phyloP scores from a whole-genome alignment of 495 filamentous ascomycete genomes.

The Chlorociboria aeruginascens region DNA sequence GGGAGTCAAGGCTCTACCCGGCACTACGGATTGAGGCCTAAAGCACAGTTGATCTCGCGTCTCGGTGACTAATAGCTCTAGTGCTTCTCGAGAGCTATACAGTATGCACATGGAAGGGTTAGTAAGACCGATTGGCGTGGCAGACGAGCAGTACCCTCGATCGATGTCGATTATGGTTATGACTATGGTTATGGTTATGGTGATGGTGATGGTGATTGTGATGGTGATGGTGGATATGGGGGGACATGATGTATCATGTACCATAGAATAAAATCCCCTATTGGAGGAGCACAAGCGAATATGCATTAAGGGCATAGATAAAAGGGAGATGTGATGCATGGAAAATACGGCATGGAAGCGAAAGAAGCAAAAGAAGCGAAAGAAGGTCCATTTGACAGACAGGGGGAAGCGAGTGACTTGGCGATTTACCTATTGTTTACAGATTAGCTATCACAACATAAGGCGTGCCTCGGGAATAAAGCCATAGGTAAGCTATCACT shows the following conservation, averaged over 20 bases:
- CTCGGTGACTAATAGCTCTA: background rate
- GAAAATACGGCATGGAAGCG: background rate
- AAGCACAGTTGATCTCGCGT: too few relatives aligned
- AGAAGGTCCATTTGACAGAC: background rate
- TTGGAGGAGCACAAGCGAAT: slow-evolving; percentile 7
- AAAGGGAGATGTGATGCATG: background rate
- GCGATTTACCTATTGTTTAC: too few relatives aligned
- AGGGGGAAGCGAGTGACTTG: slow-evolving; percentile 4
- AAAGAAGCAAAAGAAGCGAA: background rate
- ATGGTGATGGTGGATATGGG: background rate
- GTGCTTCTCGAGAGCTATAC: background rate
- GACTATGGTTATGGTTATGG: background rate
- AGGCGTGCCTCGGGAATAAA: too few relatives aligned
- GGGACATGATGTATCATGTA: too few relatives aligned
- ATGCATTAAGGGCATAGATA: slow-evolving; percentile 1
- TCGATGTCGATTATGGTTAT: too few relatives aligned
- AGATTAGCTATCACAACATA: too few relatives aligned
- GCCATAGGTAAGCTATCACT: too few relatives aligned
- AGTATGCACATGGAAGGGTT: too few relatives aligned
- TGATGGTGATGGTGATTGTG: background rate
- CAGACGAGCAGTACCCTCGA: background rate
- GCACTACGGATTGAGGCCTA: too few relatives aligned
- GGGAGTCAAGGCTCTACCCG: too few relatives aligned
- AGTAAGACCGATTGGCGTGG: slow-evolving; percentile 10
- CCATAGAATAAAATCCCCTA: slow-evolving; percentile 5